Percentiles rank a stretch among this genome's conserved stretches.
Conservation (phyloP, 805 yeast species). For the Saccharomycopsis sp. region DNA sequence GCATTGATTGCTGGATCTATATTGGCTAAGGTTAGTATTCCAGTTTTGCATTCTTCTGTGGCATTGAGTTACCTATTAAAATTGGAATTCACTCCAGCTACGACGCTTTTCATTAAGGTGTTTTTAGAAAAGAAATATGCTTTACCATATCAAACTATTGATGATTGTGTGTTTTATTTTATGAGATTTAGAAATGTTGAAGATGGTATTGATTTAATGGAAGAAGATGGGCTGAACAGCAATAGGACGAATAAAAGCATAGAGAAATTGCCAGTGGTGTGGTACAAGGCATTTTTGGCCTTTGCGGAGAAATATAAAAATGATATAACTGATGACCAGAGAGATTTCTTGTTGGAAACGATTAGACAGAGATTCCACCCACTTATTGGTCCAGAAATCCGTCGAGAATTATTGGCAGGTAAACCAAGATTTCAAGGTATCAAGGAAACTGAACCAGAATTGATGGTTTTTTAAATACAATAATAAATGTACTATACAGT, state of each 20-base stretch:
- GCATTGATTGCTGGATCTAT: conserved; percentile 95
- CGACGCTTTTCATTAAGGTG: conserved; percentile 83
- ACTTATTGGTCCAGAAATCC: conserved; percentile 86
- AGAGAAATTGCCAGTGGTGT: conserved; percentile 85
- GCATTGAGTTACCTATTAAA: conserved; percentile 82
- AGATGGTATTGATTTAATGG: conserved; percentile 30
- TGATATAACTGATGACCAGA: conserved; percentile 97
- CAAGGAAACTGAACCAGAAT: conserved; percentile 26
- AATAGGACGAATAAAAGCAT: too few species aligned
- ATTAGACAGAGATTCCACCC: conserved; percentile 84
- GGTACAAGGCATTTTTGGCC: conserved; percentile 94
- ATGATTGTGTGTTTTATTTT: conserved; percentile 88
- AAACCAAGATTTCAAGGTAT: conserved; percentile 43
- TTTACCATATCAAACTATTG: conserved; percentile 92
- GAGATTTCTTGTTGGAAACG: conserved; percentile 88
- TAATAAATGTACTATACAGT: background rate
- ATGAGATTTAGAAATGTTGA: conserved; percentile 76
- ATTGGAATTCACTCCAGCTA: conserved; percentile 79
- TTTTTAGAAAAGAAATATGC: conserved; percentile 93
- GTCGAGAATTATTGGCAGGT: conserved; percentile 90
- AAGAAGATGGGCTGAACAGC: conserved; percentile 26
- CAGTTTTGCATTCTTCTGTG: conserved; percentile 93
- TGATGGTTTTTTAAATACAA: conserved; percentile 23
- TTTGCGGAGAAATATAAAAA: conserved; percentile 96
- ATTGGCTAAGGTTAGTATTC: conserved; percentile 80